A percentile compares a stretch with the other conserved stretches of the same genome.
phyloP scores from a whole-genome alignment of 2,329 filamentous ascomycete genomes.

The Cercospora canescens region DNA sequence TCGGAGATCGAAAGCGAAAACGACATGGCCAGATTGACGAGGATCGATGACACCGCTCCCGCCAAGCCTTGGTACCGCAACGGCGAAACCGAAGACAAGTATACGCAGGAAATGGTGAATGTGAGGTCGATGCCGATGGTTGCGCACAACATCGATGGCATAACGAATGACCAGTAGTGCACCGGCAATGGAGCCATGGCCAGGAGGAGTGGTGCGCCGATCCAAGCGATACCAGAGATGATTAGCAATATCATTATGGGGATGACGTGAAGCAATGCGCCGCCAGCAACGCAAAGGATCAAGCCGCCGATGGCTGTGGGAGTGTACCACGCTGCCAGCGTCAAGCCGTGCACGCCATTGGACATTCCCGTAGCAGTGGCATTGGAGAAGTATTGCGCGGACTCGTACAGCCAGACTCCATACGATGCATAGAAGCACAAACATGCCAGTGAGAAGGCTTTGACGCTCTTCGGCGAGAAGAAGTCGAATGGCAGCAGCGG shows the following conservation, averaged over 20 bases:
- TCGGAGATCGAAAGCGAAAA: slow-evolving; percentile 38
- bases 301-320: slow-evolving; percentile 38
- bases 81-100: slow-evolving; percentile 35
- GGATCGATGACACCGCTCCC: slow-evolving; percentile 37
- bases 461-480: slow-evolving; percentile 35
- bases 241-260: slow-evolving; percentile 33
- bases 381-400: slow-evolving; percentile 30
- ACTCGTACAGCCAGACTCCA: slow-evolving; percentile 36
- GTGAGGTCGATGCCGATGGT: slow-evolving; percentile 40
- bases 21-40: slow-evolving; percentile 40
- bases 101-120: slow-evolving; percentile 37
- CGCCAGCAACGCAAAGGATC: slow-evolving; percentile 33
- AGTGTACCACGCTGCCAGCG: slow-evolving; percentile 37
- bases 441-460: slow-evolving; percentile 35
- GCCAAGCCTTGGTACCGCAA: slow-evolving; percentile 37
- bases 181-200: slow-evolving; percentile 34
- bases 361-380: slow-evolving; percentile 19
- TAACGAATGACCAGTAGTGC: slow-evolving; percentile 37
- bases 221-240: slow-evolving; percentile 37
- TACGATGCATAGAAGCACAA: slow-evolving; percentile 41
- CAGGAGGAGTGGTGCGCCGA: slow-evolving; percentile 37
- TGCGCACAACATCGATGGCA: slow-evolving; percentile 40
- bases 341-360: slow-evolving; percentile 29
- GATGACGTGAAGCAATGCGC: slow-evolving; percentile 34
- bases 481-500: slow-evolving; percentile 39